phyloP scores from a whole-genome alignment of 805 yeast species.

The Candida coquimbonensis region DNA sequence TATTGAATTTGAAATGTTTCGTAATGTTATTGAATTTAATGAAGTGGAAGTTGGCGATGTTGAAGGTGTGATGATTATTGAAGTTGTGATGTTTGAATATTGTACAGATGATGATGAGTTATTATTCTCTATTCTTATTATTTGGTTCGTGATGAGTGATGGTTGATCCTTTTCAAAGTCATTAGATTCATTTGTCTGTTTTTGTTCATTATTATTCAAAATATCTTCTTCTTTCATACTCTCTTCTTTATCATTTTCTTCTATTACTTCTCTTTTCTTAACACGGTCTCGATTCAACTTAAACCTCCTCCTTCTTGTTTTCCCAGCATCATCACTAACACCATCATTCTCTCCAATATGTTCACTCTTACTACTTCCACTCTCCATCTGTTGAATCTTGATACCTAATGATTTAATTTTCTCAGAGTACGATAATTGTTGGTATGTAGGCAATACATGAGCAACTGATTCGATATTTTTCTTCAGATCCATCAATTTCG shows the following conservation, averaged over 20 bases:
- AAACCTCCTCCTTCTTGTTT: too few relatives aligned
- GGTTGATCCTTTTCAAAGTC: too few relatives aligned
- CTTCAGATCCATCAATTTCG: slow-evolving; percentile 5
- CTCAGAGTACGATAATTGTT: slow-evolving; percentile 16
- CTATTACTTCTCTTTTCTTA: too few relatives aligned
- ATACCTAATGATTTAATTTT: slow-evolving; percentile 4
- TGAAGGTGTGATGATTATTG: neutral
- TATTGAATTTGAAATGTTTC: slow-evolving; percentile 7
- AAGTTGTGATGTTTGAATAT: slow-evolving; percentile 6
- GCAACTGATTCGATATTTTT: slow-evolving; percentile 10
- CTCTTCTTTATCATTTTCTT: too few relatives aligned
- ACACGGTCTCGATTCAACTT: too few relatives aligned
- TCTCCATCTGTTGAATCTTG: slow-evolving; percentile 1
- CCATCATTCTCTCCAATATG: neutral
- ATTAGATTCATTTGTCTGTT: too few relatives aligned
- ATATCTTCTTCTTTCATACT: too few relatives aligned
- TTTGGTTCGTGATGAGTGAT: neutral
- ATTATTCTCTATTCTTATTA: neutral
- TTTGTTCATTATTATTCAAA: too few relatives aligned
- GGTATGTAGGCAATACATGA: slow-evolving; percentile 18
- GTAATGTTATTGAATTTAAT: slow-evolving; percentile 9
- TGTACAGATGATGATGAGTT: too few relatives aligned
- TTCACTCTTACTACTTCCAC: slow-evolving; percentile 8
- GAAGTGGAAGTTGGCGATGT: too few relatives aligned
- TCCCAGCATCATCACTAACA: too few relatives aligned